A percentile compares a stretch with the other conserved stretches of the same genome.
phyloP scores from a whole-genome alignment of 108 stramenopile species.

The Discostella pseudostelligera region DNA sequence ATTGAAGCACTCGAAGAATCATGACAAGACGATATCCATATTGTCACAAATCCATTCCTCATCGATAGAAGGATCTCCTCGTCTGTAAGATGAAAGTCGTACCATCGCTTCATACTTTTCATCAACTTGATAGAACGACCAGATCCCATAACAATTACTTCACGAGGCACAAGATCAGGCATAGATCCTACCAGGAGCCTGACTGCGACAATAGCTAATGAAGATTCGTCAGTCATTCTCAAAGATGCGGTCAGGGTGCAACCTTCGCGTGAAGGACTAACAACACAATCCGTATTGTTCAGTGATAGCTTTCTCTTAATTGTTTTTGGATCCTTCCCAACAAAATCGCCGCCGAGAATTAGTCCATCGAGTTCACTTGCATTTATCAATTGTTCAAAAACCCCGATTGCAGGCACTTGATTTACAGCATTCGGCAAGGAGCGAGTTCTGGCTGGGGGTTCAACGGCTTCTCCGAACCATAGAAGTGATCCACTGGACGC shows the following conservation, averaged over 20 bases:
- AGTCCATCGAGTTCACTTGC: slow-evolving; percentile 54
- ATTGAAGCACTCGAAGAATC: slow-evolving; percentile 47
- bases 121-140: slow-evolving; percentile 62
- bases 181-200: slow-evolving; percentile 72
- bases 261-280: slow-evolving; percentile 59
- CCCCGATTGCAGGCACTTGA: slow-evolving; percentile 31
- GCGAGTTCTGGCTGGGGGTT: not conserved
- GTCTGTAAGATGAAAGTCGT: slow-evolving; percentile 69
- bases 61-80: slow-evolving; percentile 73
- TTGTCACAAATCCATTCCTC: slow-evolving; percentile 63
- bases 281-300: slow-evolving; percentile 51
- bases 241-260: slow-evolving; percentile 65
- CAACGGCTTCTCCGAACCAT: slow-evolving; percentile 58
- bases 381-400: slow-evolving; percentile 67
- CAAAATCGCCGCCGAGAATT: slow-evolving; percentile 51
- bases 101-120: slow-evolving; percentile 69
- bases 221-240: slow-evolving; percentile 7
- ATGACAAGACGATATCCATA: slow-evolving; percentile 55
- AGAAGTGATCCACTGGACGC: slow-evolving; percentile 59
- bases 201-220: slow-evolving; percentile 63
- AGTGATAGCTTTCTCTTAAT: slow-evolving; percentile 59
- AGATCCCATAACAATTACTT: slow-evolving; percentile 55
- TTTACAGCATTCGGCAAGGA: not conserved
- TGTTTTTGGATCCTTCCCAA: slow-evolving; percentile 49
- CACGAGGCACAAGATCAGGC: slow-evolving; percentile 57